These are phyloP conservation scores for Madurella mycetomatis DNA, from an alignment of 2,329 filamentous ascomycete genomes.

Conservation along the genomic window DNA sequence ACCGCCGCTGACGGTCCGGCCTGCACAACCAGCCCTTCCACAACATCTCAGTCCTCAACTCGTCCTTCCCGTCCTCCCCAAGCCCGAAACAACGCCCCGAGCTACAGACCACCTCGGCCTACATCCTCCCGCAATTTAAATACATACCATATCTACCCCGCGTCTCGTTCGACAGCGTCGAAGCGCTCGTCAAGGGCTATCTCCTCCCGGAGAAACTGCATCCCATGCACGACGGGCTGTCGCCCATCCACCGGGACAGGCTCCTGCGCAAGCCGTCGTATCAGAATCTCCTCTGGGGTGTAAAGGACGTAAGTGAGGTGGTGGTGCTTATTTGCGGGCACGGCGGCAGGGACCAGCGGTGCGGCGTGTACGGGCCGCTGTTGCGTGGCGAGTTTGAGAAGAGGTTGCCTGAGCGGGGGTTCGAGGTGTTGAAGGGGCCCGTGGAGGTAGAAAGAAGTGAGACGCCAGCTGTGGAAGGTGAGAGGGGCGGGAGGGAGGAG, in stretches of 20 bases:
- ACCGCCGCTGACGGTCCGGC: too few species aligned
- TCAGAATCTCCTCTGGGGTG: constrained; percentile 48
- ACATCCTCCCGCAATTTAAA: constrained; percentile 79
- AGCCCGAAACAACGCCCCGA: constrained; percentile 41
- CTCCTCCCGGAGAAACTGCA: constrained; percentile 62
- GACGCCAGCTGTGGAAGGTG: constrained; percentile 15
- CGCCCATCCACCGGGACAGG: constrained; percentile 53
- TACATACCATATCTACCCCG: constrained; percentile 70
- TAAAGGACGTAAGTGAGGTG: constrained; percentile 61
- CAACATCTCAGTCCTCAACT: constrained; percentile 71
- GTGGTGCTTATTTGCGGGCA: constrained; percentile 88
- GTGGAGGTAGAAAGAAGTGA: constrained; percentile 37
- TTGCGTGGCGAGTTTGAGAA: constrained; percentile 66
- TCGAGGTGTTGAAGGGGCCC: constrained; percentile 45
- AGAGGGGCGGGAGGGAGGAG: constrained; percentile 15
- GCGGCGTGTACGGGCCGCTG: constrained; percentile 73
- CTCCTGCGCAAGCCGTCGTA: constrained; percentile 49
- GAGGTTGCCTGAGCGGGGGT: constrained; percentile 48
- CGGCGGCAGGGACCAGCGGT: constrained; percentile 73
- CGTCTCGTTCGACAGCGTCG: constrained; percentile 50
- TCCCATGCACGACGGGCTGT: constrained; percentile 54
- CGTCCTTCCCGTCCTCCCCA: constrained; percentile 64
- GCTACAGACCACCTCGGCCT: constrained; percentile 58
- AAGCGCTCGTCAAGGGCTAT: constrained; percentile 60
- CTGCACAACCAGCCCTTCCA: constrained; percentile 64